Evolutionary conservation across 2,329 filamentous ascomycete species (phyloP).

Genomic region (Penicillium sclerotiorum): DNA sequence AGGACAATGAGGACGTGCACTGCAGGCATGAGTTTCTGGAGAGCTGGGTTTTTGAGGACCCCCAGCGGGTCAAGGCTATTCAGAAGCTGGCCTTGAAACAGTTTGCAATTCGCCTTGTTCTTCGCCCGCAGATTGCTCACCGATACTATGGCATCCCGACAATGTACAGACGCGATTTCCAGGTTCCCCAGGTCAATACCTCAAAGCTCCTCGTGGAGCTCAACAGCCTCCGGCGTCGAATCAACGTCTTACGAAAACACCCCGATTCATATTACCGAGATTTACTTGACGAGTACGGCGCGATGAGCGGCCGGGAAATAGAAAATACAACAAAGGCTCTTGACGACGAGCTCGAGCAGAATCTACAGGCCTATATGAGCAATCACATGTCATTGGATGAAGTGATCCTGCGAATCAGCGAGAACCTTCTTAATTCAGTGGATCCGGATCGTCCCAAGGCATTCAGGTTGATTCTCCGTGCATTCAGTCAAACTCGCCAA

Average conservation of each 20-base stretch:
- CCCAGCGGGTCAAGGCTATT: conserved; percentile 40
- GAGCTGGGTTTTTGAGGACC: conserved; percentile 32
- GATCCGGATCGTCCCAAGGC: conserved; percentile 41
- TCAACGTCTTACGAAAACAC: conserved; percentile 31
- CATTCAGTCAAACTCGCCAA: conserved; percentile 41
- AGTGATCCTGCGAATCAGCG: conserved; percentile 38
- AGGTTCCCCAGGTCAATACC: conserved; percentile 33
- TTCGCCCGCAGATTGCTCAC: conserved; percentile 44
- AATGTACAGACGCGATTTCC: conserved; percentile 33
- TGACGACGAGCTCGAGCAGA: conserved; percentile 31
- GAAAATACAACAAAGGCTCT: conserved; percentile 24
- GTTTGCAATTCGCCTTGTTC: conserved; percentile 42
- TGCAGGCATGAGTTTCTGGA: conserved; percentile 23
- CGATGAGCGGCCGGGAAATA: conserved; percentile 20
- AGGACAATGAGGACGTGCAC: conserved; percentile 16
- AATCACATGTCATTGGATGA: conserved; percentile 38
- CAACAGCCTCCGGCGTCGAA: conserved; percentile 33
- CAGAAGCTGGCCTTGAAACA: conserved; percentile 43
- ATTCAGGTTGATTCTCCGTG: conserved; percentile 38
- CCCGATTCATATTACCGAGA: conserved; percentile 33
- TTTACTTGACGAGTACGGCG: conserved; percentile 31
- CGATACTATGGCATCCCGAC: conserved; percentile 38
- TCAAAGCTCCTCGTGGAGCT: conserved; percentile 38
- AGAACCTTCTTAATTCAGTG: conserved; percentile 37
- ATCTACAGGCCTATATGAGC: conserved; percentile 33